These are phyloP conservation scores for Orychophragmus violaceus DNA, from an alignment of 345 rosid genomes.

Conservation along the genomic window DNA sequence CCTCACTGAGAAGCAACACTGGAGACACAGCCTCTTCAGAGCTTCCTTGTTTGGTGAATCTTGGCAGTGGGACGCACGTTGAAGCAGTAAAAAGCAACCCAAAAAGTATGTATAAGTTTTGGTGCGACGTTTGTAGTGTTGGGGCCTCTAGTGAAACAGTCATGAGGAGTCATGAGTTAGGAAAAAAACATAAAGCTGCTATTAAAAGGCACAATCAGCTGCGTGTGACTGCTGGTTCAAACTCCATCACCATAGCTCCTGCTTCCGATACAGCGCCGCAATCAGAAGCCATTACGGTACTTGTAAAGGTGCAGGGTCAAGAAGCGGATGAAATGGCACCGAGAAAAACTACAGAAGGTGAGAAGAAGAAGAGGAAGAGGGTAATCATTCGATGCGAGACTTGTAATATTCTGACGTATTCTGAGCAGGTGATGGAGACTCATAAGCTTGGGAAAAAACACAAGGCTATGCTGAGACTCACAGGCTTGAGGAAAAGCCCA, in stretches of 20 bases:
- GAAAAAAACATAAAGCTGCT: conserved; percentile 21
- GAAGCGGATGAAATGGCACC: neutral
- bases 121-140: conserved; percentile 11
- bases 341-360: conserved; percentile 5
- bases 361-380: neutral
- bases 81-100: too few relatives aligned
- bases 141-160: neutral
- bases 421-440: conserved; percentile 33
- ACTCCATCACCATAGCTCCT: neutral
- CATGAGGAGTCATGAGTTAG: conserved; percentile 18
- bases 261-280: neutral
- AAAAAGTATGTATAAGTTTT: conserved; percentile 16
- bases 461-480: conserved; percentile 33
- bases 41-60: too few relatives aligned
- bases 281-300: neutral
- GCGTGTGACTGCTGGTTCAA: neutral
- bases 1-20: too few relatives aligned
- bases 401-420: conserved; percentile 36
- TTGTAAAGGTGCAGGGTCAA: neutral
- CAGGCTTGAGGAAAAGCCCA: conserved; percentile 9
- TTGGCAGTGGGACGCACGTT: too few relatives aligned
- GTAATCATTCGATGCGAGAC: conserved; percentile 47
- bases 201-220: neutral
- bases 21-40: too few relatives aligned
- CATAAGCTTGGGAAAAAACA: conserved; percentile 59